Percentiles rank a stretch among this genome's conserved stretches.
These are phyloP conservation scores for Boletus vermiculosoides DNA, from an alignment of 768 basidiomycete genomes.

Conservation along the genomic window DNA sequence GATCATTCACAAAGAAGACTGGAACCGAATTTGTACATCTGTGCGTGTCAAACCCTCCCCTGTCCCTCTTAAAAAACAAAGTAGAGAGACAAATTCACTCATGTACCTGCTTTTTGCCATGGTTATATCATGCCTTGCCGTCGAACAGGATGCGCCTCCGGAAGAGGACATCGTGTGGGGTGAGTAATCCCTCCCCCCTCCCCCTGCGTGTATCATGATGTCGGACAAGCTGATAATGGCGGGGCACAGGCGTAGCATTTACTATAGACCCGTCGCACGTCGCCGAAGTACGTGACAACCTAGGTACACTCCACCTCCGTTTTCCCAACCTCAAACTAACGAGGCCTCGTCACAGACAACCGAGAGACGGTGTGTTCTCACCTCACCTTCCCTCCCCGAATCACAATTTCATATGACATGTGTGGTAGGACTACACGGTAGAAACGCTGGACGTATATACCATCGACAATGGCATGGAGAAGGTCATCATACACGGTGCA, in stretches of 20 bases:
- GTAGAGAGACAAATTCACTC: background rate
- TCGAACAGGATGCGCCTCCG: constrained; percentile 24
- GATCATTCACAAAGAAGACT: constrained; percentile 82
- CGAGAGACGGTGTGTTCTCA: constrained; percentile 65
- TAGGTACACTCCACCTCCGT: constrained; percentile 50
- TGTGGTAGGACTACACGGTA: constrained; percentile 75
- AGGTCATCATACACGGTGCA: constrained; percentile 46
- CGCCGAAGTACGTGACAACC: constrained; percentile 73
- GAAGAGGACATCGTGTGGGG: constrained; percentile 59
- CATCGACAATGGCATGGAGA: constrained; percentile 48
- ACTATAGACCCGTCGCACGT: constrained; percentile 79
- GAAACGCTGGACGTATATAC: constrained; percentile 75
- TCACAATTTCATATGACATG: background rate
- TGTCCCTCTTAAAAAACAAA: background rate
- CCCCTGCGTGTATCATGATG: background rate
- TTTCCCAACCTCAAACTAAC: background rate
- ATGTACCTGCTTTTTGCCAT: background rate
- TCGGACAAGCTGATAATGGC: background rate
- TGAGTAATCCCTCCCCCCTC: constrained; percentile 23
- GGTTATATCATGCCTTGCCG: background rate
- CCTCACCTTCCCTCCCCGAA: too few relatives aligned
- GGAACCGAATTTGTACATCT: constrained; percentile 65
- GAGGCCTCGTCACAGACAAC: constrained; percentile 49
- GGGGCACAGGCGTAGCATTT: constrained; percentile 67
- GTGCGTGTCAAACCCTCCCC: constrained; percentile 38